These are phyloP conservation scores for Chrysosphaeria jannelii DNA, from an alignment of 2,329 filamentous ascomycete genomes.

Conservation along the genomic window DNA sequence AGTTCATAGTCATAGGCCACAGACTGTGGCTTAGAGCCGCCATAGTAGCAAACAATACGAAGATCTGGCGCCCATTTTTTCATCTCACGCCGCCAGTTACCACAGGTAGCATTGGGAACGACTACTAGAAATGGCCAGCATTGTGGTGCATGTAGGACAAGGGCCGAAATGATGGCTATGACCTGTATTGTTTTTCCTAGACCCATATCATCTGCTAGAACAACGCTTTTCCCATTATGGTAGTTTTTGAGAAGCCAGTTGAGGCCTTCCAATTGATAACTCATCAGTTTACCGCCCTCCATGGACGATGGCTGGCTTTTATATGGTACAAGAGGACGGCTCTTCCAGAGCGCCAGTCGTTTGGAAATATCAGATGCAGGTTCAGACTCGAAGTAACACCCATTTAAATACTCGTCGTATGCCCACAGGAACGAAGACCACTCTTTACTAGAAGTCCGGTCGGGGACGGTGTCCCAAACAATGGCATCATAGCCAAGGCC, in stretches of 20 bases:
- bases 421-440: conserved; percentile 60
- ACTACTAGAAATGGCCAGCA: conserved; percentile 86
- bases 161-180: conserved; percentile 46
- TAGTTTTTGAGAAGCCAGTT: conserved; percentile 93
- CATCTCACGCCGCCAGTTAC: conserved; percentile 94
- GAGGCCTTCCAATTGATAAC: conserved; percentile 71
- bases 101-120: conserved; percentile 78
- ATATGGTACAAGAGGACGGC: no score
- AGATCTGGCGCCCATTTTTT: conserved; percentile 73
- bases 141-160: conserved; percentile 33
- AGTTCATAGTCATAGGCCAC: conserved; percentile 63
- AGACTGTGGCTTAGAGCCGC: conserved; percentile 40
- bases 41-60: conserved; percentile 79
- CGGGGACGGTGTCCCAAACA: conserved; percentile 66
- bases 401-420: conserved; percentile 62
- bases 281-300: conserved; percentile 49
- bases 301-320: conserved; percentile 43
- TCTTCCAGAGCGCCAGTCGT: conserved; percentile 33
- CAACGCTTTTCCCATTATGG: conserved; percentile 53
- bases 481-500: conserved; percentile 72
- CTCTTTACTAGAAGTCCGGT: conserved; percentile 26
- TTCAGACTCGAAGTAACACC: conserved; percentile 34
- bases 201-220: conserved; percentile 94
- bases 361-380: conserved; percentile 25
- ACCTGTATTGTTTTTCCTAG: conserved; percentile 92